Evolutionary conservation across 345 rosid species (phyloP), one percentile per base, ranked within the genome.

Genomic region (Crucihimalaya himalaica): DNA sequence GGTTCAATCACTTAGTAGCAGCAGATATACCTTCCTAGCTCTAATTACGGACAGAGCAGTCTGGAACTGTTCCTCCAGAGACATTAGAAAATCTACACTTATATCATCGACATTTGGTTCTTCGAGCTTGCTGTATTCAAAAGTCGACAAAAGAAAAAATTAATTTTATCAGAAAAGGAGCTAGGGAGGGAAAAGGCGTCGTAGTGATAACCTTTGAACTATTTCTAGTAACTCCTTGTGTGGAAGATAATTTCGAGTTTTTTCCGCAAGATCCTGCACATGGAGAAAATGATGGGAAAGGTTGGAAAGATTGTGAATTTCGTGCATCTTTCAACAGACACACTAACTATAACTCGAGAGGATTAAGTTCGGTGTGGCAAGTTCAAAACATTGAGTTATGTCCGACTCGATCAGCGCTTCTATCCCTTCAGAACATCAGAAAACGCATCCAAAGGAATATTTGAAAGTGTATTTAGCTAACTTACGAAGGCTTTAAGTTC

Each of bases 21-120:
- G 28, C 58, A 54, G 0, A 53, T 3, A 66, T 75, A 77, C 80
- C 76, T 77, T 77, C 55, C 37, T 70, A 64, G 67, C 71, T 63
- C 66, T 77, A 55, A 67, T 64, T 28, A 55, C 11, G 9, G 72
- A 70, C 25, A 77, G 67, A 47, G 72, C 71, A 63, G 2, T 16
- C 54, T 28, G 6, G 27, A 77, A 40, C 55, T 77, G 80, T 28
- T 37, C 66, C 16, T 77, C 76, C 37, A 77, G 28, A 2, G 58
- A 25, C 20, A 1, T 29, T n/a, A 77, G 72, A 48, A 52, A 47
- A 23, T 76, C 71, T 20, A 70, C 4, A 47, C 61, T 76, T 19
- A 48, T 2, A 37, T 50, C 13, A 47, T 64, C 72, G 0, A 0
- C 2, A 10, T 77, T 77, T 0, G 40, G 4, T 64, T 70, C 80